phyloP scores from a whole-genome alignment of 495 filamentous ascomycete genomes.

The Peziza echinospora region DNA sequence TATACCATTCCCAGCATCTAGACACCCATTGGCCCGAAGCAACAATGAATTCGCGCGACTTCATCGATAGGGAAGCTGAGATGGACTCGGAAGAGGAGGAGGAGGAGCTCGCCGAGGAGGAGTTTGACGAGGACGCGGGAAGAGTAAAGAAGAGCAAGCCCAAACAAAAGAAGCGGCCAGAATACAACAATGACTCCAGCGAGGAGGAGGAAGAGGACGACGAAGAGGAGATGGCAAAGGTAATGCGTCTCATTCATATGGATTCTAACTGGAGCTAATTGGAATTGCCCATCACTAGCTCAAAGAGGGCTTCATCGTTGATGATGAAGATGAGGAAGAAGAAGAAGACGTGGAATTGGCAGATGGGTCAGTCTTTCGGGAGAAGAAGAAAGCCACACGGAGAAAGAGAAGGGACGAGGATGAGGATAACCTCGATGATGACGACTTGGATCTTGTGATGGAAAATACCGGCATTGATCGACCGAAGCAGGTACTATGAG shows the following conservation, averaged over 20 bases:
- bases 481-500: slow-evolving; percentile 10
- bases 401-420: slow-evolving; percentile 51
- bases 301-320: slow-evolving; percentile 87
- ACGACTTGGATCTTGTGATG: slow-evolving; percentile 77
- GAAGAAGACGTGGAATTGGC: slow-evolving; percentile 32
- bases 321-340: slow-evolving; percentile 64
- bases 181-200: slow-evolving; percentile 55
- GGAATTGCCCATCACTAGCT: slow-evolving; percentile 31
- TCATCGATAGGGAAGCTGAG: slow-evolving; percentile 68
- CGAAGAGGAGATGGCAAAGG: slow-evolving; percentile 49
- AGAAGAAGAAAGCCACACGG: slow-evolving; percentile 47
- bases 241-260: slow-evolving; percentile 7
- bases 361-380: slow-evolving; percentile 14
- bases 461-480: slow-evolving; percentile 16
- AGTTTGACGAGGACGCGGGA: slow-evolving; percentile 40
- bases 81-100: slow-evolving; percentile 74
- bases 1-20: too few relatives aligned
- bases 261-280: slow-evolving; percentile 12
- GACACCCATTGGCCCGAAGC: neutral
- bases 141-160: slow-evolving; percentile 25
- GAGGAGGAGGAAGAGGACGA: slow-evolving; percentile 96
- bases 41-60: slow-evolving; percentile 52
- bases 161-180: slow-evolving; percentile 20
- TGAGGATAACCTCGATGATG: slow-evolving; percentile 77
- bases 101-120: slow-evolving; percentile 70